Base-by-base conservation (phyloP, 2,329 filamentous ascomycete species). In the Mollisiaceae sp. region DNA sequence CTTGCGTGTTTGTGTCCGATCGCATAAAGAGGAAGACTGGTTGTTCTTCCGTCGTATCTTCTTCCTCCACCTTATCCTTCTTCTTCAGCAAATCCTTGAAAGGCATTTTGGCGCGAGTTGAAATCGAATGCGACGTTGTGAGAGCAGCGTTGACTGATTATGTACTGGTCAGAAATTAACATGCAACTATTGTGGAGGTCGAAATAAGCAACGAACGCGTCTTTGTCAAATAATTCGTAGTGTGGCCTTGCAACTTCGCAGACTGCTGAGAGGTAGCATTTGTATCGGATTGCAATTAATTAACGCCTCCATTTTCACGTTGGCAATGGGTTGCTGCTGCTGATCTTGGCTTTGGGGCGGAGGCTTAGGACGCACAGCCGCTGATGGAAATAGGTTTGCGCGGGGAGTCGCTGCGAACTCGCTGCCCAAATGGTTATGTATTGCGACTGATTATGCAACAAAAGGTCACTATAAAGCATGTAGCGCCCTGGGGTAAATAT, bases 1-100 rank as follows among this genome's bases (percentile, higher is more conserved):
- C 93, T 76, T 93, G 86, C 1, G 89, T 88, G 70, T 88, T 80
- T 0, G 94, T 97, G 75, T 97, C 94, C 70, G 67, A 96, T 93
- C 93, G 90, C 74, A 95, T 85, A 80, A 97, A 93, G 69, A 85
- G 92, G 80, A 97, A 93, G 71, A 91, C 60, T 20, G 71, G 67
- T 9, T 66, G 67, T 50, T 72, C 64, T 47, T 75, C 74, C n/a
- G 77, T 73, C 36, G 75, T 71, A 27, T 75, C 71, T 45, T 71
- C 74, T 76, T 64, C 78, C 76, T 66, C 78, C 60, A 83, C 77
- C 72, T 81, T 85, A 45, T 87, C 84, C 73, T 87, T 88, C 79
- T 88, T 89, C 76, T 85, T 88, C 65, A 91, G 78, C 35, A 90
- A 76, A 71, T 88, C 83, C 74, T 82, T 83, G 67, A 90, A 78